Base-by-base conservation (phyloP, 495 filamentous ascomycete genomes). In the Viridothelium virens region DNA sequence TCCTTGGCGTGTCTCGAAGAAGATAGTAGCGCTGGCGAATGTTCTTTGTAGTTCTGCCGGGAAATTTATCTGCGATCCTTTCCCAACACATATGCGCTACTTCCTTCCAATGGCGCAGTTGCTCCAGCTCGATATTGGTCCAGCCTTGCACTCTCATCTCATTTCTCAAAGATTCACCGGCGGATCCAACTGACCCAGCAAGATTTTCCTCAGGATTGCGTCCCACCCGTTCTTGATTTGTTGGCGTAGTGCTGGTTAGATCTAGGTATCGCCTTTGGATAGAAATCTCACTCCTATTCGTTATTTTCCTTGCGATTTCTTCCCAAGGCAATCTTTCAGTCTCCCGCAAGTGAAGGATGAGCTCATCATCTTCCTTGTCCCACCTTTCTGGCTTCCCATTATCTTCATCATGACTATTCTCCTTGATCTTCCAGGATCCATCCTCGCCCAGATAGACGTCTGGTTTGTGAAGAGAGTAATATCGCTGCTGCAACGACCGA, bases 101-200 rank as follows among this genome's bases (percentile, higher is more conserved):
- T 50, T 70, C 69, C 36, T 72, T 72, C 34, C 69, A 44, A 36
- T 67, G 66, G 64, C 70, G 65, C 38, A 72, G 61, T 7, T 70
- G 63, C 1, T 62, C 64, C 33, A 59, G 53, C n/a, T 59, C 53
- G 3, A 7, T 31, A 33, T 36, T 33, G 18, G 11, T 59, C 53
- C 53, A 59, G 6, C 53, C 18, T 33, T 59, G 53, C 53, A 36
- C 18, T 31, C 31, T 59, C 31, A 9, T 14, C 0, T 34, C 53
- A 18, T 34, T 59, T 7, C 36, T 6, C 5, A 33, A 5, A 59
- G 53, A 2, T 5, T 14, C 36, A 2, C 36, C 25, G 31, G 18
- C 53, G 6, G 53, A 3, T 59, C 14, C 53, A 34, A 7, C 53
- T 59, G 5, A 9, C 33, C 14, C 53, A 36, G 18, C 11, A 14